Evolutionary conservation across 2,329 filamentous ascomycete genomes (phyloP), one percentile per base, ranked within the genome.

Genomic region (Fusarium sublunatum): DNA sequence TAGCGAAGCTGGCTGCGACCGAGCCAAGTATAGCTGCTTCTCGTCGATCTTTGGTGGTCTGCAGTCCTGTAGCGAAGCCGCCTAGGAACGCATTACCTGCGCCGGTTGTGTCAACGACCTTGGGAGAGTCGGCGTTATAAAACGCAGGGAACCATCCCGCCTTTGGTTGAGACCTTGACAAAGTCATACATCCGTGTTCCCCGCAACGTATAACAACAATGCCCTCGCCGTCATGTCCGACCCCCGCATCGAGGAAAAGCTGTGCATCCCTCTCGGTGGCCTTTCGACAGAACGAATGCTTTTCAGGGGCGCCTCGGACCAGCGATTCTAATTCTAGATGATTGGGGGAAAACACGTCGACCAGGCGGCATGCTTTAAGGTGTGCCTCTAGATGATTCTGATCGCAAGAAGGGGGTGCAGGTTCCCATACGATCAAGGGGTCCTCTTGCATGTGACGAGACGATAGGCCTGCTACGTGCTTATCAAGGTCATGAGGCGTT

Each of bases 261-360:
- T 15, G 28, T 2, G 38, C 38, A 2, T 24, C 11, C 3, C 10
- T 9, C 12, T 42, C 22, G 7, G 25, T 42, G 10, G 9, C 22
- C 13, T 34, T 2, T n/a, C 7, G 4, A 13, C 28, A 50, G n/a
- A 41, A 50, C 4, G 13, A 6, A 2, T 7, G 24, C 13, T 12
- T 12, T 10, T 41, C 13, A 4, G 4, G 24, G 2, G 2, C 28
- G 3, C 38, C 47, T 7, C 24, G 28, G 5, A 35, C 47, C 7
- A 50, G 6, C 3, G 28, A 40, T 10, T 42, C 24, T 7, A 50
- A 11, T 7, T 42, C 38, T 12, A 50, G 22, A 6, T 50, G 38
- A 12, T 50, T 50, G 0, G 38, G 38, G 2, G 47, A 50, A 8
- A 50, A 50, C 19, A 50, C n/a, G 7, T 42, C 36, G 4, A 50